Evolutionary conservation across 2,329 filamentous ascomycete genomes (phyloP), one percentile per base, ranked within the genome.

Genomic region (Alternaria longipes): DNA sequence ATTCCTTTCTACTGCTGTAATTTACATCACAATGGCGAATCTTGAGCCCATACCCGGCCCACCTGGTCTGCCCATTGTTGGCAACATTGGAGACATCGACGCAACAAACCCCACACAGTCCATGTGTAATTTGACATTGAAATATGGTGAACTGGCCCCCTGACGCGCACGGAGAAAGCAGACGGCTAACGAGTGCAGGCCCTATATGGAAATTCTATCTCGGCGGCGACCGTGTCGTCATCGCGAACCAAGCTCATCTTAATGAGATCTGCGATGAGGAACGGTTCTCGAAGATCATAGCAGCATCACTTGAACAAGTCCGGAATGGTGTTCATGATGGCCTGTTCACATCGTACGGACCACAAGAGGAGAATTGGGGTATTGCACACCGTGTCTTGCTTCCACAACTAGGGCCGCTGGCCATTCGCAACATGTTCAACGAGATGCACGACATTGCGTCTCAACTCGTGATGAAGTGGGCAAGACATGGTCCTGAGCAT

Each of bases 391-490:
- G 88, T 22, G 79, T 89, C 16, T 79, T 92, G 55, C 84, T 90
- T 69, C 89, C 90, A 0, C 89, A 89, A 3, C 91, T 92, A 73
- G 90, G 90, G 0, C 90, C 90, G 0, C 75, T 91, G 22, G 83
- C 86, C 1, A 91, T 93, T 68, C 84, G 86, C 36, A 81, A 78
- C 57, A 92, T 92, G 90, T 92, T 90, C 63, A 83, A 85, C 62
- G 79, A 80, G 68, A 78, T 77, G 75, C 72, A 76, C 47, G 90
- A 91, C 66, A 87, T 91, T 61, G 85, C 88, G 5, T 82, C 83
- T 0, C 89, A 92, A 71, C 77, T 92, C 51, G 84, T 85, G 9
- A 82, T 91, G 78, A 91, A 91, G 74, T 89, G 89, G 85, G 89
- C 89, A 18, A 84, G 90, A 34, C 83, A 87, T 53, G 76, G 77